Percentiles rank a stretch among this genome's conserved stretches.
Conservation (phyloP, 2,329 filamentous ascomycete species). For the Cylindrodendrum hubeiense region DNA sequence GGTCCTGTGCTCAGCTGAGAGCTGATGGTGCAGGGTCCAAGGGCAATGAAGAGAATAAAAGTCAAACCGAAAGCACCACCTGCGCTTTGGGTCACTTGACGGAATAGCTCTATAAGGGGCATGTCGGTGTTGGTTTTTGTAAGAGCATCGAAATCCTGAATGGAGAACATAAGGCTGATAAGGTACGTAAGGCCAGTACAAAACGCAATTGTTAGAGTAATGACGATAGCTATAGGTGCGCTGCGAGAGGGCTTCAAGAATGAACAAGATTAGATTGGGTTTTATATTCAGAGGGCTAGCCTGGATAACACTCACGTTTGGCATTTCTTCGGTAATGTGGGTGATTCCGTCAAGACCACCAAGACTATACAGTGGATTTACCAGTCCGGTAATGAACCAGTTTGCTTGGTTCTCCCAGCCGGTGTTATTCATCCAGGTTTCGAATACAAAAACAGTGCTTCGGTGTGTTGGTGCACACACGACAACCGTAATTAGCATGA, state of each 20-base stretch:
- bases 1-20: constrained; percentile 51
- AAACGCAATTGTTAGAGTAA: constrained; percentile 64
- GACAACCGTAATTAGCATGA: constrained; percentile 61
- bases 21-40: constrained; percentile 55
- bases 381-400: constrained; percentile 63
- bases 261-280: not conserved
- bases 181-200: constrained; percentile 61
- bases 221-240: constrained; percentile 53
- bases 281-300: too few relatives aligned
- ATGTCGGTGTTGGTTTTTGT: constrained; percentile 56
- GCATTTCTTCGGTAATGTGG: constrained; percentile 65
- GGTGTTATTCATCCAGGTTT: constrained; percentile 64
- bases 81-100: constrained; percentile 54
- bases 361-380: constrained; percentile 61
- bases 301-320: constrained; percentile 52
- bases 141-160: constrained; percentile 60
- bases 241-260: constrained; percentile 50
- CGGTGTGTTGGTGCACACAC: constrained; percentile 60
- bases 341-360: constrained; percentile 61
- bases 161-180: constrained; percentile 64
- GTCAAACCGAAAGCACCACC: constrained; percentile 57
- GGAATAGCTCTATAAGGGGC: constrained; percentile 60
- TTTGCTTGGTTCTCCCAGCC: constrained; percentile 64
- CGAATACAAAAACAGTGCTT: constrained; percentile 62
- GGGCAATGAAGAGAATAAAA: constrained; percentile 56